phyloP scores from a whole-genome alignment of 495 filamentous ascomycete species.

The Talaromyces ruber region DNA sequence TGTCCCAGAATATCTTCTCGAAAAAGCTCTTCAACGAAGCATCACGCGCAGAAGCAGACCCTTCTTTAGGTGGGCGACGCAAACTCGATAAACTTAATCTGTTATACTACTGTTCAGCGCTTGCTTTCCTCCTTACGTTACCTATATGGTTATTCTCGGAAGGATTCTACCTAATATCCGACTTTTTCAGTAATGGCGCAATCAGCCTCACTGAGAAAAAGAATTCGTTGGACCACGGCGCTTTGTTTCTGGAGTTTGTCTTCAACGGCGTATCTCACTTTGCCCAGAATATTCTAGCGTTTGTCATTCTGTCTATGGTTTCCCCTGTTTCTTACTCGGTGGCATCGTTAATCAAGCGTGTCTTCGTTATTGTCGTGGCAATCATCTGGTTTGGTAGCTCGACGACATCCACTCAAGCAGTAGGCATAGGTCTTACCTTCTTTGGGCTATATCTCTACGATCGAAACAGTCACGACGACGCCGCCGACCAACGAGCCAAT shows the following conservation, averaged over 20 bases:
- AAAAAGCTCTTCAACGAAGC: slow-evolving; percentile 99
- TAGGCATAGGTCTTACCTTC: slow-evolving; percentile 84
- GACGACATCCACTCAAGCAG: slow-evolving; percentile 72
- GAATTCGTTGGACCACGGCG: slow-evolving; percentile 68
- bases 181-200: slow-evolving; percentile 41
- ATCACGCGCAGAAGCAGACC: slow-evolving; percentile 67
- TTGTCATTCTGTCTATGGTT: slow-evolving; percentile 81
- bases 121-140: slow-evolving; percentile 83
- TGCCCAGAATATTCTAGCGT: slow-evolving; percentile 90
- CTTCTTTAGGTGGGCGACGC: slow-evolving; percentile 40
- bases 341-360: slow-evolving; percentile 88
- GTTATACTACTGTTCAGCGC: slow-evolving; percentile 86
- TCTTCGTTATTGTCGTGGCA: slow-evolving; percentile 91
- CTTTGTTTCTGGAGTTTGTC: slow-evolving; percentile 71
- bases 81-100: slow-evolving; percentile 97
- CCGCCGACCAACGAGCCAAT: slow-evolving; percentile 64
- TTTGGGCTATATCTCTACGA: slow-evolving; percentile 94
- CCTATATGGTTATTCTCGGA: slow-evolving; percentile 93
- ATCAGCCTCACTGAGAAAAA: slow-evolving; percentile 63
- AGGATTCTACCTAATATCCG: slow-evolving; percentile 56
- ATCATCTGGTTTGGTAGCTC: slow-evolving; percentile 93
- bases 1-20: slow-evolving; percentile 98
- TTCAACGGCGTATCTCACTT: slow-evolving; percentile 99
- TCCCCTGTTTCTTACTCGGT: slow-evolving; percentile 97
- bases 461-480: slow-evolving; percentile 75